Conservation (phyloP, 441 rosid species). For the Brassica balearica region DNA sequence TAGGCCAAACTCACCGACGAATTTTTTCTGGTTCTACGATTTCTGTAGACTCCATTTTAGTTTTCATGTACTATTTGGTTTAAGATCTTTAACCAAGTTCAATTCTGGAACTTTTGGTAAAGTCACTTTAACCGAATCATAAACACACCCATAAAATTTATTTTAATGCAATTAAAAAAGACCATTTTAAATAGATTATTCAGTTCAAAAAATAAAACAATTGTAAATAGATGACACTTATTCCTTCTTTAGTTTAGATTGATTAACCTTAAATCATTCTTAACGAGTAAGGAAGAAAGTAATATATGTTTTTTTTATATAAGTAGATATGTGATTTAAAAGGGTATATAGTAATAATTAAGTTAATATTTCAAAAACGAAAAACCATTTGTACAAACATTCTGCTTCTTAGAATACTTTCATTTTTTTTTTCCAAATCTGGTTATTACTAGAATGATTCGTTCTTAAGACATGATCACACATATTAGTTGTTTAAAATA, state of each 20-base stretch:
- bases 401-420: background rate
- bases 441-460: background rate
- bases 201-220: background rate
- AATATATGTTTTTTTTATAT: background rate
- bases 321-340: background rate
- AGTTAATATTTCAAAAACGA: background rate
- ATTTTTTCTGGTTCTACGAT: background rate
- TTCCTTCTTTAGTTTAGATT: background rate
- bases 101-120: background rate
- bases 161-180: background rate
- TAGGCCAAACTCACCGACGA: background rate
- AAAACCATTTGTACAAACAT: background rate
- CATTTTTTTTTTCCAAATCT: background rate
- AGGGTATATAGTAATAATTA: background rate
- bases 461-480: background rate
- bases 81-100: background rate
- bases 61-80: background rate
- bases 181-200: background rate
- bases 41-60: background rate
- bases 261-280: constrained; percentile 3
- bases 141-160: background rate
- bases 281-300: background rate
- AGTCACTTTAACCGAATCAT: background rate
- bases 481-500: background rate
- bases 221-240: background rate